phyloP scores from a whole-genome alignment of 2,329 filamentous ascomycete genomes.

The Emmonsiellopsis sp. region DNA sequence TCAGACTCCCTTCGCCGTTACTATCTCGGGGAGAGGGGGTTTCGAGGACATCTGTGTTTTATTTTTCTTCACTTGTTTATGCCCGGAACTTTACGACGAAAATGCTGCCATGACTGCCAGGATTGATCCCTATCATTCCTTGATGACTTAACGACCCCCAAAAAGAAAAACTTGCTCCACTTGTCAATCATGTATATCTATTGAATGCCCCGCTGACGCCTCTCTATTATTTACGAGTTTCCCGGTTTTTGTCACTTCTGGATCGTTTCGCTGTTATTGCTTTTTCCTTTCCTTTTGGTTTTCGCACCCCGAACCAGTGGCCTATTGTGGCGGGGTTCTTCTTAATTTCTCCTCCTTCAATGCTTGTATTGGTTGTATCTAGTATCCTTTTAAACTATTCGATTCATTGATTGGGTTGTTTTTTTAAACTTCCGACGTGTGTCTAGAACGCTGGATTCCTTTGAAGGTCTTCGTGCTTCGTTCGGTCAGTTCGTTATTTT shows the following conservation, averaged over 20 bases:
- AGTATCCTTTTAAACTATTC: no score
- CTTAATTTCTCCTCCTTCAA: no score
- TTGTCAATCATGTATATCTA: constrained; percentile 1
- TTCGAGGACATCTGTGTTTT: neutral
- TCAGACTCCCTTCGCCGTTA: neutral
- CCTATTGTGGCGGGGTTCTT: no score
- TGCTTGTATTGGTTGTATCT: no score
- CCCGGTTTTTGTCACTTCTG: neutral
- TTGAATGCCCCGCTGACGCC: neutral
- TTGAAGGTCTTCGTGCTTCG: no score
- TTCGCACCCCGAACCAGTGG: neutral
- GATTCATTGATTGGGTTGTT: no score
- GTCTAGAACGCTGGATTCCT: no score
- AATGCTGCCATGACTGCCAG: constrained; percentile 3
- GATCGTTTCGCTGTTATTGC: neutral
- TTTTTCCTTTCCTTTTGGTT: neutral
- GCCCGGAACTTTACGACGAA: constrained; percentile 1
- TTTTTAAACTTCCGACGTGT: no score
- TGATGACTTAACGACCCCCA: constrained; percentile 1
- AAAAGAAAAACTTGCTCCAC: neutral
- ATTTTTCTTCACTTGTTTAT: neutral
- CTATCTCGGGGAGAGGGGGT: neutral
- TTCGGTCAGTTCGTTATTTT: no score
- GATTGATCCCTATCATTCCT: constrained; percentile 7
- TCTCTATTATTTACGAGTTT: neutral